Evolutionary conservation across 2,329 filamentous ascomycete species (phyloP), one percentile per base, ranked within the genome.

Genomic region (Verticillium nubilum): DNA sequence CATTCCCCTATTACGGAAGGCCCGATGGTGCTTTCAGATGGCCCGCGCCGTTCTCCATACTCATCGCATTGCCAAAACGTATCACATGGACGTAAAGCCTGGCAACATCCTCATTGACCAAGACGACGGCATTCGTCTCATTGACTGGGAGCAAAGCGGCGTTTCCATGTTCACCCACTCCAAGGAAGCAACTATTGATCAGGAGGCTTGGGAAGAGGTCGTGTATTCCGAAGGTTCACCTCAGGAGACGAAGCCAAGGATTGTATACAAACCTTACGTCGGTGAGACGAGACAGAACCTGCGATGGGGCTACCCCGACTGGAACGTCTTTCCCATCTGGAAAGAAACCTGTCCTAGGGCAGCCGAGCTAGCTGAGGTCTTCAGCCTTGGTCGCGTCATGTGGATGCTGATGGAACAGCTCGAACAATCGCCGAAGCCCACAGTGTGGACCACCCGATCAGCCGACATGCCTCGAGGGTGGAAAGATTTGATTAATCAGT

Each of bases 61-160:
- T 1, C 66, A 68, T 27, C 57, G 29, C 10, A 59, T 60, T 6
- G 65, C 62, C 15, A 42, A 63, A 3, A 70, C 62, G 1, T 72
- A 63, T 53, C 68, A 71, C 58, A 69, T 68, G 65, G 68, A 71
- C 54, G 63, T 71, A 54, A 71, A 70, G 59, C 68, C 69, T 1
- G 65, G 63, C 25, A 71, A 72, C 56, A 65, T 69, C n/a, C 54
- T 69, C 27, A 55, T 69, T 4, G 64, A 67, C 54, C 58, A 57
- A 13, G 19, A 61, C 0, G 19, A 61, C 10, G 59, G 66, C 33
- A 31, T 66, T 6, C 27, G 67, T 0, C 58, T 69, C 1, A 68
- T 68, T 25, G 66, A 68, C 54, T 69, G 67, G 67, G 67, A 69
- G 52, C 67, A 69, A 56, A 63, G 60, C 58, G 68, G 62, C 27